Evolutionary conservation across 768 basidiomycete genomes (phyloP).

Genomic region (Naganishia vaughanmartiniae): DNA sequence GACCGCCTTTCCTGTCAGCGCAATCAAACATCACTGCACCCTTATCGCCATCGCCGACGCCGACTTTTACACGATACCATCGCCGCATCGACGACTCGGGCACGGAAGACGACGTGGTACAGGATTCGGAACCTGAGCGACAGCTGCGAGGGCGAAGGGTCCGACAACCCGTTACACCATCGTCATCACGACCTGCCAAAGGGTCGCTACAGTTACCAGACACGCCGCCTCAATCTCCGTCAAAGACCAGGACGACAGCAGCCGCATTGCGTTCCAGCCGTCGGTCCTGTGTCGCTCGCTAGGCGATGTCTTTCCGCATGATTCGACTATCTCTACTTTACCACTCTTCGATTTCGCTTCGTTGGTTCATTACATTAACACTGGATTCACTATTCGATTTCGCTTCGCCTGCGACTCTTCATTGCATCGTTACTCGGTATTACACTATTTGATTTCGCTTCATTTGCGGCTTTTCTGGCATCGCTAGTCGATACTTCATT

Average conservation of each 20-base stretch:
- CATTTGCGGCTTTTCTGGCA: not conserved
- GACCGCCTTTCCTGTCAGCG: not conserved
- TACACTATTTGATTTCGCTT: constrained; percentile 15
- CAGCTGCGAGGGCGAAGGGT: not conserved
- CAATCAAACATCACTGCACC: not conserved
- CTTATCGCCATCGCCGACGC: not conserved
- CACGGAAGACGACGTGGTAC: constrained; percentile 9
- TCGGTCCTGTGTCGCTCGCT: not conserved
- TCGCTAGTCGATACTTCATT: not conserved
- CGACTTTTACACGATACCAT: not conserved
- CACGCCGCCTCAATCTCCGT: constrained; percentile 1
- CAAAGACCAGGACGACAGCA: not conserved
- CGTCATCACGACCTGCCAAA: not conserved
- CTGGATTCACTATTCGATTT: constrained; percentile 17
- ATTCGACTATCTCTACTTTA: not conserved
- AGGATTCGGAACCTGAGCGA: constrained; percentile 18
- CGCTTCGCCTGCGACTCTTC: constrained; percentile 3
- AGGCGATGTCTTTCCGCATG: not conserved
- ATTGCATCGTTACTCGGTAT: not conserved
- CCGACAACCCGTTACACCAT: not conserved
- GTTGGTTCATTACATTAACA: not conserved
- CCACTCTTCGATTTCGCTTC: constrained; percentile 5
- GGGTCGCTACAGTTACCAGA: not conserved
- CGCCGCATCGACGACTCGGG: constrained; percentile 16
- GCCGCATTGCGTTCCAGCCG: not conserved